phyloP scores from a whole-genome alignment of 306 rosid genomes.

The Cucurbita pepo region DNA sequence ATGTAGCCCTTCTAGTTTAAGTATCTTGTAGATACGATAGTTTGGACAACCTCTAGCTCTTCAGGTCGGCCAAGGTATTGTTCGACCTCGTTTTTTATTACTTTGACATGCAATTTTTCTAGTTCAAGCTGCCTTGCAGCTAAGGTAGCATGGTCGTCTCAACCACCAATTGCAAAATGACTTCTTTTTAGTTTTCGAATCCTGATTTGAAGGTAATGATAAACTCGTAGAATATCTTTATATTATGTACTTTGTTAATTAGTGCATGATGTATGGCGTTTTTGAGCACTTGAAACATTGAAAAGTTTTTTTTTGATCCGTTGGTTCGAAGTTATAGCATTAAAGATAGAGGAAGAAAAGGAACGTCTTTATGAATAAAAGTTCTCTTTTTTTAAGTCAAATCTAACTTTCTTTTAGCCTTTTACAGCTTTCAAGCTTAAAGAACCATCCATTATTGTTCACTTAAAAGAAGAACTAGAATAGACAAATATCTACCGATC shows the following conservation, averaged over 20 bases:
- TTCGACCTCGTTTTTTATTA: too few species aligned
- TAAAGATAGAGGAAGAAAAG: not conserved
- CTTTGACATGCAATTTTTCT: too few species aligned
- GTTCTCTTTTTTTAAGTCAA: not conserved
- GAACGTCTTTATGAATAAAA: not conserved
- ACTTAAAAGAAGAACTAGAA: not conserved
- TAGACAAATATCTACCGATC: not conserved
- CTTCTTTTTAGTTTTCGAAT: too few species aligned
- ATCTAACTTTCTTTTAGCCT: not conserved
- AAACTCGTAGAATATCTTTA: too few species aligned
- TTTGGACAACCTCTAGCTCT: too few species aligned
- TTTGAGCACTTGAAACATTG: not conserved
- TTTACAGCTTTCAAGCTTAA: not conserved
- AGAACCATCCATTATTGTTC: not conserved
- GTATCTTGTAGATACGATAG: too few species aligned
- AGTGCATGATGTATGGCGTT: not conserved
- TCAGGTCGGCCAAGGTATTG: too few species aligned
- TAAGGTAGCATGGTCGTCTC: too few species aligned
- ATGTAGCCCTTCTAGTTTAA: too few species aligned
- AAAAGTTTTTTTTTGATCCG: not conserved
- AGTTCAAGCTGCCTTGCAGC: too few species aligned
- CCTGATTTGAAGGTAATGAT: too few species aligned
- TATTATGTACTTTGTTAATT: not conserved
- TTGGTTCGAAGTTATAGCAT: not conserved
- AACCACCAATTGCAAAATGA: too few species aligned